Conservation (phyloP, 1,284 basidiomycete genomes). For the Cystobasidium slooffiae region DNA sequence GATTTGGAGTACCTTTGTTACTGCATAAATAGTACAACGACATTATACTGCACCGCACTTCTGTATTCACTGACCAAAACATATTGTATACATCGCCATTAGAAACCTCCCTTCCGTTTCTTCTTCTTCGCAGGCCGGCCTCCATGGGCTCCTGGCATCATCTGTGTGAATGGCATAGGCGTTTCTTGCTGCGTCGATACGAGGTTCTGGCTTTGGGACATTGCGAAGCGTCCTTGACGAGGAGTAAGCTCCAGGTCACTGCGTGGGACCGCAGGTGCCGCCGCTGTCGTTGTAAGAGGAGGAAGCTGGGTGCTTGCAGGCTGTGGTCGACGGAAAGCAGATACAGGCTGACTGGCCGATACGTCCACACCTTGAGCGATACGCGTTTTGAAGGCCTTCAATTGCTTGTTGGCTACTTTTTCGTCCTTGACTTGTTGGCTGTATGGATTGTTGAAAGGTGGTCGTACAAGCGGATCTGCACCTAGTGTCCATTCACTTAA, state of each 20-base stretch:
- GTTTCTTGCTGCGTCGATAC: slow-evolving; percentile 10
- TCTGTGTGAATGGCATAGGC: slow-evolving; percentile 65
- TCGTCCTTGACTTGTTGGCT: slow-evolving; percentile 13
- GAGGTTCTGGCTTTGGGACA: slow-evolving; percentile 2
- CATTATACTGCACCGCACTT: too few relatives aligned
- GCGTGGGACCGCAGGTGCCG: not conserved
- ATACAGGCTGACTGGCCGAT: slow-evolving; percentile 38
- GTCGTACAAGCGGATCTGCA: slow-evolving; percentile 17
- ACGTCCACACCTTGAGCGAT: slow-evolving; percentile 8
- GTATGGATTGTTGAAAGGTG: slow-evolving; percentile 38
- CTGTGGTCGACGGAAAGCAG: not conserved
- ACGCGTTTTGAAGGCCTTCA: slow-evolving; percentile 27
- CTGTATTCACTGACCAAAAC: too few relatives aligned
- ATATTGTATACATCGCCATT: not conserved
- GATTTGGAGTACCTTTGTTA: too few relatives aligned
- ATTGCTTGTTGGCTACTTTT: slow-evolving; percentile 29
- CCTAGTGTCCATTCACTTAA: slow-evolving; percentile 42
- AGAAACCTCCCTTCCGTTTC: slow-evolving; percentile 76
- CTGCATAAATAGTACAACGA: too few relatives aligned
- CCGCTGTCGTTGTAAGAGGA: not conserved
- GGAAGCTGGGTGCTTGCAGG: not conserved
- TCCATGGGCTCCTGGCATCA: slow-evolving; percentile 71
- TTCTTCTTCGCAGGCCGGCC: slow-evolving; percentile 61
- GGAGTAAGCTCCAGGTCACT: not conserved
- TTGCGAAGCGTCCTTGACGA: not conserved